These are phyloP conservation scores for Mortierella sp. DNA, from an alignment of 371 early-diverging fungal species.

Conservation along the genomic window DNA sequence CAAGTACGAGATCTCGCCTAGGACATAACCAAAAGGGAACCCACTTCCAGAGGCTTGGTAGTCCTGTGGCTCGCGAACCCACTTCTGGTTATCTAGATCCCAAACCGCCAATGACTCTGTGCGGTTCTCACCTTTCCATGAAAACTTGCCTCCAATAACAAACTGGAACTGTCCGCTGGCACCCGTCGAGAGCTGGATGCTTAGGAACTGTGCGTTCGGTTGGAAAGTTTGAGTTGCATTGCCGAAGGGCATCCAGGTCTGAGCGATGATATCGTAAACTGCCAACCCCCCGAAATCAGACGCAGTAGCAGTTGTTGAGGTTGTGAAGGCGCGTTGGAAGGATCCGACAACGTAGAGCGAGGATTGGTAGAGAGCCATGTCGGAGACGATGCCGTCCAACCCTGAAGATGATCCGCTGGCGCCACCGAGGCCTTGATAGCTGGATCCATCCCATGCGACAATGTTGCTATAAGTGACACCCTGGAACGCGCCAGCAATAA, in stretches of 20 bases:
- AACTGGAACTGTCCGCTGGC: conserved; percentile 31
- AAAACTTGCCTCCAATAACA: conserved; percentile 28
- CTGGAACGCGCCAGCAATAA: conserved; percentile 49
- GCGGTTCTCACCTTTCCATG: not conserved
- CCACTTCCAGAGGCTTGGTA: conserved; percentile 1
- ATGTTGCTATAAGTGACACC: conserved; percentile 38
- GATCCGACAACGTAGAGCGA: conserved; percentile 42
- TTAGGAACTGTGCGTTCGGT: conserved; percentile 24
- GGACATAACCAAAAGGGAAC: conserved; percentile 34
- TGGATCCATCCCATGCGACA: conserved; percentile 38
- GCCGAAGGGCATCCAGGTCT: conserved; percentile 34
- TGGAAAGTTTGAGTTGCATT: conserved; percentile 30
- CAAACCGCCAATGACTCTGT: conserved; percentile 28
- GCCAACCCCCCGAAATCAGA: conserved; percentile 32
- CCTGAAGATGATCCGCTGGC: conserved; percentile 20
- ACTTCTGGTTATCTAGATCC: conserved; percentile 32
- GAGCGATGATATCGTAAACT: conserved; percentile 20
- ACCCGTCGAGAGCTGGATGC: conserved; percentile 28
- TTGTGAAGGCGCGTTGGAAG: conserved; percentile 20
- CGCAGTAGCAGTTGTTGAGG: not conserved
- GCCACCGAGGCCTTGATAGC: conserved; percentile 23
- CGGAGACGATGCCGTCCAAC: conserved; percentile 34
- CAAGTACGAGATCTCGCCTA: conserved; percentile 41
- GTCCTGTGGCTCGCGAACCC: conserved; percentile 20
- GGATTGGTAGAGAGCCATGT: conserved; percentile 32